Base-by-base conservation (phyloP, 192 early-diverging fungal species). In the Coemansia sp. region DNA sequence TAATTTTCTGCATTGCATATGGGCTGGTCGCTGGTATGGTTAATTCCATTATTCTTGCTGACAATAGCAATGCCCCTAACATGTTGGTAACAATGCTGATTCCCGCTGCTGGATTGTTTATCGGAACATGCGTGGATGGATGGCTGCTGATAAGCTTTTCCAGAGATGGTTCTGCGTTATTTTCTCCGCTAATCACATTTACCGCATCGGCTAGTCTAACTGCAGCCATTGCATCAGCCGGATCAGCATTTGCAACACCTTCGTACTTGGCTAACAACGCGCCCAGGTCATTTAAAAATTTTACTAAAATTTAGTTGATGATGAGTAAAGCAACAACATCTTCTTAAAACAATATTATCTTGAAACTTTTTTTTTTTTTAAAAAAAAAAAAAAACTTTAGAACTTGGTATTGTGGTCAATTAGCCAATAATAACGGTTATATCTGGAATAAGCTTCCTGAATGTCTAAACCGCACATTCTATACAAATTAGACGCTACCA, bases 1-100 rank as follows among this genome's bases (percentile, higher is more conserved):
- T 54, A n/a, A 21, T 33, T 18, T 54, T 54, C 14, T 54, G 51
- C 30, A 54, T 54, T 32, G 31, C 21, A 21, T 54, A 54, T 22
- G 51, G 51, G 7, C 28, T 54, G 9, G 9, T 54, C 2, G n/a
- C 27, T 6, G 51, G 51, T n/a, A 54, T 19, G 16, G 51, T 21
- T 11, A 23, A 29, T 27, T 19, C n/a, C 1, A 19, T 54, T 54
- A 7, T 50, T n/a, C 6, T 18, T 5, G n/a, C 25, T 16, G 48
- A 10, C 6, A 50, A 27, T 23, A 2, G 8, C 27, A 4, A 50
- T 27, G 2, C 16, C 24, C 7, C 14, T 28, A n/a, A 6, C 25
- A 25, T 32, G 30, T 54, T 27, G 51, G 19, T 46, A 23, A 1
- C n/a, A 3, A 30, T 10, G n/a, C 12, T 33, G 30, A 22, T 16